Percentiles rank a stretch among this genome's conserved stretches.
These are phyloP conservation scores for Nothopassalora personata DNA, from an alignment of 2,329 filamentous ascomycete species.

Conservation along the genomic window DNA sequence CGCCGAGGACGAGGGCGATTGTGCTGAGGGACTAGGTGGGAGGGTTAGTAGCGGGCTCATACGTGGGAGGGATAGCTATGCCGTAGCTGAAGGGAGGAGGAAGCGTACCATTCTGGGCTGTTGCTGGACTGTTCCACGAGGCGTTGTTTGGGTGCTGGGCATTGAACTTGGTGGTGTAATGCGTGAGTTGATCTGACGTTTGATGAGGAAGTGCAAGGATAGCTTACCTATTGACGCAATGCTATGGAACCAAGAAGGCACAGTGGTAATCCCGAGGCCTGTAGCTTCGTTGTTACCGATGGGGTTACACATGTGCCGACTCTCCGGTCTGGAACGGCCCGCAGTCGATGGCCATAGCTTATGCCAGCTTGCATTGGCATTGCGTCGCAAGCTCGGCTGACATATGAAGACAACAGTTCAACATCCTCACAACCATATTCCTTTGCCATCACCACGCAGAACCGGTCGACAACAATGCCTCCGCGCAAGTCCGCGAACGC, in stretches of 20 bases:
- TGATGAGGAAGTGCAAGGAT: not conserved
- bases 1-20: constrained; percentile 72
- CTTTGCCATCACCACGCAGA: not conserved
- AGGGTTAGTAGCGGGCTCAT: not conserved
- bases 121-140: not conserved
- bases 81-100: not conserved
- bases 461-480: constrained; percentile 20
- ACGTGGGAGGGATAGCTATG: not conserved
- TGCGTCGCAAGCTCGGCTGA: not conserved
- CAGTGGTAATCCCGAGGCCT: not conserved
- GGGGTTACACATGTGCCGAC: not conserved
- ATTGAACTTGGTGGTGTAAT: not conserved
- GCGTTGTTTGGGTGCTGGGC: not conserved
- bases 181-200: not conserved
- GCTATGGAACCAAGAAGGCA: not conserved
- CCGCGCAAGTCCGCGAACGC: constrained; percentile 22
- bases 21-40: constrained; percentile 19
- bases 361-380: not conserved
- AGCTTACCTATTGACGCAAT: not conserved
- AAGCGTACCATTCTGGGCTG: not conserved
- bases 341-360: not conserved
- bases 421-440: not conserved
- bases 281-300: not conserved
- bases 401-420: not conserved
- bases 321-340: not conserved